A percentile compares a stretch with the other conserved stretches of the same genome.
Conservation (phyloP, 257 asterid genomes). For the Mitragyna speciosa region DNA sequence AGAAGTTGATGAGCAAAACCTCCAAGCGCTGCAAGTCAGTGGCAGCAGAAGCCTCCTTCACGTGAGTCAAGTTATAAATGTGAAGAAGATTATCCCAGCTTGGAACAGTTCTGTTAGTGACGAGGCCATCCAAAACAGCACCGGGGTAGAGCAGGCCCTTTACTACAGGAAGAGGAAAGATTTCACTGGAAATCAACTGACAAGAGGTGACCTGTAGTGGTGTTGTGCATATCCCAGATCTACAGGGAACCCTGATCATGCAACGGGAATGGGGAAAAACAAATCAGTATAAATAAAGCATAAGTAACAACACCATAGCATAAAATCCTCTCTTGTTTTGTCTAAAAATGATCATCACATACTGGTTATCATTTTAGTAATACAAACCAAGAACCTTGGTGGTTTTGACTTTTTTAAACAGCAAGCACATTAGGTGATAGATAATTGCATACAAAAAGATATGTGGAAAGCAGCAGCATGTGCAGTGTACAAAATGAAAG, state of each 20-base stretch:
- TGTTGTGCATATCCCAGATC: constrained; percentile 86
- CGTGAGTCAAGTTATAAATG: constrained; percentile 70
- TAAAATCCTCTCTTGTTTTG: not conserved
- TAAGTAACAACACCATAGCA: not conserved
- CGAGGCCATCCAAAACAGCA: constrained; percentile 58
- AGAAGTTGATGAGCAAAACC: constrained; percentile 42
- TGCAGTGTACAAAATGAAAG: not conserved
- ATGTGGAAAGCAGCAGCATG: not conserved
- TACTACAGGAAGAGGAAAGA: constrained; percentile 77
- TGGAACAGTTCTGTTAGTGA: constrained; percentile 55
- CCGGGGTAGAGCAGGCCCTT: constrained; percentile 94
- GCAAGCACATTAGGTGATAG: not conserved
- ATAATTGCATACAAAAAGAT: not conserved
- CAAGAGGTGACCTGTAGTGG: constrained; percentile 87
- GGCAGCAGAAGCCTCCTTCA: constrained; percentile 71
- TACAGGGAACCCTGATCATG: constrained; percentile 72
- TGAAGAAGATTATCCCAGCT: constrained; percentile 67
- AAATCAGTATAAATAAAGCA: not conserved
- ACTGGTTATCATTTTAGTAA: not conserved
- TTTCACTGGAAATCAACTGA: constrained; percentile 81
- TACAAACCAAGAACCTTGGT: not conserved
- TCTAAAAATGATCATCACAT: not conserved
- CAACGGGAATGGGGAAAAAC: not conserved
- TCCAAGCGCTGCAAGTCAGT: constrained; percentile 86
- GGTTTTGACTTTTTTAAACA: not conserved